Percentiles rank a stretch among this genome's conserved stretches.
These are phyloP conservation scores for Caloboletus firmus DNA, from an alignment of 1,284 basidiomycete species.

Conservation along the genomic window DNA sequence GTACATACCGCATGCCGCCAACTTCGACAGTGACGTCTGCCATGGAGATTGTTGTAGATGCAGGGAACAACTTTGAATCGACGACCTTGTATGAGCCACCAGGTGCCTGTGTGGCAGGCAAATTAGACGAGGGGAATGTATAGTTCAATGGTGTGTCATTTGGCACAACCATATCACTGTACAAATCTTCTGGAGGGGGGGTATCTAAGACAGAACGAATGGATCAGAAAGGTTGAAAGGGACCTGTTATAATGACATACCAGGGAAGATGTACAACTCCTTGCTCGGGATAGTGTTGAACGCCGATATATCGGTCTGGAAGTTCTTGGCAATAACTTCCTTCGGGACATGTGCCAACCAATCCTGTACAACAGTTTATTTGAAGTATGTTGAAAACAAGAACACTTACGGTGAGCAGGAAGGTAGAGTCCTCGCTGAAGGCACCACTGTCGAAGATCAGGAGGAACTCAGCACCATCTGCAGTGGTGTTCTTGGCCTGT, in stretches of 20 bases:
- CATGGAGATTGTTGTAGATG: conserved; percentile 53
- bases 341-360: conserved; percentile 55
- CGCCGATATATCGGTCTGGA: conserved; percentile 40
- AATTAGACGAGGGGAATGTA: conserved; percentile 51
- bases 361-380: conserved; percentile 31
- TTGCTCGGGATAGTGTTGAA: conserved; percentile 50
- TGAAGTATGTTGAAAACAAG: not conserved
- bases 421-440: conserved; percentile 60
- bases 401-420: conserved; percentile 39
- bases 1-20: conserved; percentile 53
- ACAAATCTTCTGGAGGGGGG: conserved; percentile 42
- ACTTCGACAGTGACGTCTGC: conserved; percentile 59
- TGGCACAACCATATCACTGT: conserved; percentile 42
- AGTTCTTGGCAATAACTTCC: conserved; percentile 57
- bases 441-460: conserved; percentile 56
- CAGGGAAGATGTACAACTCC: conserved; percentile 58
- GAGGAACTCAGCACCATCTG: conserved; percentile 57
- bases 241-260: conserved; percentile 20
- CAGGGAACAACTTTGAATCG: conserved; percentile 57
- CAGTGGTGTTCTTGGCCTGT: conserved; percentile 50
- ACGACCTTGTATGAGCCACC: conserved; percentile 63
- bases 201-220: conserved; percentile 28
- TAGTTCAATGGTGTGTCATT: conserved; percentile 49
- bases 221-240: conserved; percentile 2
- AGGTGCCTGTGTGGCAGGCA: conserved; percentile 40